Evolutionary conservation across 2,329 filamentous ascomycete genomes (phyloP), one percentile per base, ranked within the genome.

Genomic region (Ophiostoma ulmi): DNA sequence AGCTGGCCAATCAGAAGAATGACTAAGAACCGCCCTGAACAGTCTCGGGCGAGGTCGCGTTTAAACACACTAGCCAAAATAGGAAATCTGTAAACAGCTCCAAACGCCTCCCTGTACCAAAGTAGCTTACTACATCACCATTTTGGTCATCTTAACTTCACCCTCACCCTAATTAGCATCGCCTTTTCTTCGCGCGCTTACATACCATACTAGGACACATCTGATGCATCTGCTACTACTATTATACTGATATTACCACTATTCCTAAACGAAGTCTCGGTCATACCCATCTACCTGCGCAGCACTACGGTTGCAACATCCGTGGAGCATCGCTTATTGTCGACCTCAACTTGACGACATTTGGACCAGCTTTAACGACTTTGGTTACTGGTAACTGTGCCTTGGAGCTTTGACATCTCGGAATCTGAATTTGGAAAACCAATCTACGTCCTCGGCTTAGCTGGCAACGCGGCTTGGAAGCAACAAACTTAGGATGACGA

Each of bases 41-140:
- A n/a, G n/a, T 2, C 38, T 65, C 63, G 63, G 17, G 13, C 11
- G 11, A n/a, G 39, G 68, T 52, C 61, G 61, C 61, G 58, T 69
- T 69, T 14, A 26, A 0, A 22, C 6, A 20, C 26, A 20, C 71
- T 72, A 70, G n/a, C 71, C 67, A 1, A 17, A 72, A 26, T 4
- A 66, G 71, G 71, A 26, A 72, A 65, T 13, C 65, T 69, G 69
- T 72, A 71, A 72, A 71, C 67, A 72, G 68, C 67, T n/a, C 13
- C 14, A 58, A 67, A 64, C 64, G 13, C 26, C 22, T 48, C 3
- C 17, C 17, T 20, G 41, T 31, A 52, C 22, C 26, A 36, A 58
- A 8, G 48, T 39, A 22, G 41, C 44, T 39, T 61, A 4, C 55
- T 20, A 48, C 44, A 48, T 48, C 44, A 48, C 44, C 44, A 48